These are phyloP conservation scores for Apophysomyces elegans DNA, from an alignment of 371 early-diverging fungal species.

Conservation along the genomic window DNA sequence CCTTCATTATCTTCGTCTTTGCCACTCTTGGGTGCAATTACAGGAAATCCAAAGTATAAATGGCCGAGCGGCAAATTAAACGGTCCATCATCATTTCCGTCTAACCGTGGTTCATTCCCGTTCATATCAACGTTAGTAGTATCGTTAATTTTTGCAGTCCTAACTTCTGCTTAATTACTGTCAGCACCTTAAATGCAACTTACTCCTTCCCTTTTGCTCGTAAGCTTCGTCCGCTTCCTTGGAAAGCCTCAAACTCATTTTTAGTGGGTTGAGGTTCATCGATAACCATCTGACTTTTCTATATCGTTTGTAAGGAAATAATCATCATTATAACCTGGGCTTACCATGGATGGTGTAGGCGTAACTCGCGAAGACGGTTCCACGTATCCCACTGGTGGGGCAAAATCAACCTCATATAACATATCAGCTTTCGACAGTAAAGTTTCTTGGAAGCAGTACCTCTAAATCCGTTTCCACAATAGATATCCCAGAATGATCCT, in stretches of 20 bases:
- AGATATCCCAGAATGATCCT: constrained; percentile 79
- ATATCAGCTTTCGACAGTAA: neutral
- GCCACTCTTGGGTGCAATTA: constrained; percentile 49
- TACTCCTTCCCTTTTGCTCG: constrained; percentile 49
- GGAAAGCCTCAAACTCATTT: constrained; percentile 41
- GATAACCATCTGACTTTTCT: constrained; percentile 59
- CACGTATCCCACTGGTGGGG: constrained; percentile 96
- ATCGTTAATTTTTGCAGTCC: constrained; percentile 11
- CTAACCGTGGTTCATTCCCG: constrained; percentile 35
- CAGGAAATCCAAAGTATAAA: constrained; percentile 87
- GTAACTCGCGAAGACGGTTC: constrained; percentile 70
- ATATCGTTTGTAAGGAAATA: constrained; percentile 13
- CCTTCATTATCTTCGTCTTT: constrained; percentile 25
- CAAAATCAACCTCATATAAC: constrained; percentile 87
- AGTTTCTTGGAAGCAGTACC: constrained; percentile 38
- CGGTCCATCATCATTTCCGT: constrained; percentile 71
- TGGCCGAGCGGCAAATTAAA: constrained; percentile 88
- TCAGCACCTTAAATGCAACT: constrained; percentile 5
- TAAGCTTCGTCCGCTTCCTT: constrained; percentile 46
- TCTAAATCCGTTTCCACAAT: constrained; percentile 99
- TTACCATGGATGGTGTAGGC: constrained; percentile 50
- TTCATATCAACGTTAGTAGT: constrained; percentile 26
- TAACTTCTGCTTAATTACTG: constrained; percentile 1
- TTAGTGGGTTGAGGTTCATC: constrained; percentile 51
- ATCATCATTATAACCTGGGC: neutral